Percentiles rank a stretch among this genome's conserved stretches.
Evolutionary conservation across 441 rosid species (phyloP).

Genomic region (Kokia cookei): DNA sequence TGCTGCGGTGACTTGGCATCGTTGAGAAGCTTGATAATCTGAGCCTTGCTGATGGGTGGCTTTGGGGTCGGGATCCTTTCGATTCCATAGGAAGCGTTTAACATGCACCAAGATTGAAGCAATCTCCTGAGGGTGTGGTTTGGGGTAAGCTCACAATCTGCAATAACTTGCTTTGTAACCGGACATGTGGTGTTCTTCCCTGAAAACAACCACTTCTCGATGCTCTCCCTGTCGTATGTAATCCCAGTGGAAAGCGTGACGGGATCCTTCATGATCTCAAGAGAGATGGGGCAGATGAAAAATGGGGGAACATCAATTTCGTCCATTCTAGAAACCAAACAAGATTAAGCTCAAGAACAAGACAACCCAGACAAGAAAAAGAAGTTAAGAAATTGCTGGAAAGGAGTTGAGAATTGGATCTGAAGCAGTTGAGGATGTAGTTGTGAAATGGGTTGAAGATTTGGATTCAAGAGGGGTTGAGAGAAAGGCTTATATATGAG

Average conservation of each 20-base stretch:
- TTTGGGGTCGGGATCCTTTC: slow-evolving; percentile 85
- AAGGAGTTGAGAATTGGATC: neutral
- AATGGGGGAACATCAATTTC: slow-evolving; percentile 70
- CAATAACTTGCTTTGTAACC: slow-evolving; percentile 51
- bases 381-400: neutral
- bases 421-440: neutral
- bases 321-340: slow-evolving; percentile 30
- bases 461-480: neutral
- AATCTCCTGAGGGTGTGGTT: slow-evolving; percentile 75
- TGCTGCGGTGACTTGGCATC: slow-evolving; percentile 45
- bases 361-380: slow-evolving; percentile 1
- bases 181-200: slow-evolving; percentile 58
- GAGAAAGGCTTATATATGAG: neutral
- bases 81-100: slow-evolving; percentile 66
- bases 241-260: slow-evolving; percentile 67
- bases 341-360: neutral
- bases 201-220: slow-evolving; percentile 63
- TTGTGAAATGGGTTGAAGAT: neutral
- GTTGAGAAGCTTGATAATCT: slow-evolving; percentile 50
- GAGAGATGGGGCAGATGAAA: slow-evolving; percentile 80
- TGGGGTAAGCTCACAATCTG: slow-evolving; percentile 67
- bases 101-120: slow-evolving; percentile 91
- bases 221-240: slow-evolving; percentile 78
- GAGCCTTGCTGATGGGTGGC: slow-evolving; percentile 49
- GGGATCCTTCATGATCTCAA: slow-evolving; percentile 87